Evolutionary conservation across 2,329 filamentous ascomycete species (phyloP), one percentile per base, ranked within the genome.

Genomic region (Colletotrichum gigasporum): DNA sequence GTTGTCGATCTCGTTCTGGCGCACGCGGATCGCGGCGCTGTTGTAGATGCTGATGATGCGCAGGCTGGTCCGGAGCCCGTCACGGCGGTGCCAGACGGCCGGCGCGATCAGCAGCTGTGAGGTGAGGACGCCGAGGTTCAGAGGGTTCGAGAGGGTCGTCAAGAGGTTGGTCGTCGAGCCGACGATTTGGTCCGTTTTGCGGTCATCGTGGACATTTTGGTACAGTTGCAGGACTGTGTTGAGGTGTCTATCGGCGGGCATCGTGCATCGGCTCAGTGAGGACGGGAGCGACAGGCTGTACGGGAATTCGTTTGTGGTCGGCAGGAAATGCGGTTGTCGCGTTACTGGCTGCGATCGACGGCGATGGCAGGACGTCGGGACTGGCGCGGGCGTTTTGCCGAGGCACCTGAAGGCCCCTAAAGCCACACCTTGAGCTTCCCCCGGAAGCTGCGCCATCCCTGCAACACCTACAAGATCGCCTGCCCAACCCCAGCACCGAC

Each of bases 41-140:
- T 92, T 90, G 80, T 89, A 93, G 67, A 93, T 85, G 77, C 89
- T 88, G 69, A 94, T 83, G 68, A 91, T 82, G 68, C 88, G 87
- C 67, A 90, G 82, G 65, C 88, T 89, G 2, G 86, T 87, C 12
- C 83, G 83, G 34, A 92, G 79, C 8, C 86, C 87, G 59, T 90
- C 83, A 9, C 85, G 85, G 71, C 82, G 78, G 62, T 79, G 76
- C 91, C 91, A 94, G 75, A 94, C 83, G 8, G 91, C 89, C 3
- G 90, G 90, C 0, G 91, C 89, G 1, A 85, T 86, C 45, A 94
- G 84, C 5, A 93, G 83, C 68, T 94, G 90, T 24, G 89, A 90
- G 1, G 90, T 91, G 56, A 94, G 83, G 11, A 94, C 82, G 39
- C 88, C 87, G 71, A 93, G 83, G 75, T 94, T 94, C 60, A 92